Base-by-base conservation (phyloP, 331 rosid genomes). In the Dryas integrifolia region DNA sequence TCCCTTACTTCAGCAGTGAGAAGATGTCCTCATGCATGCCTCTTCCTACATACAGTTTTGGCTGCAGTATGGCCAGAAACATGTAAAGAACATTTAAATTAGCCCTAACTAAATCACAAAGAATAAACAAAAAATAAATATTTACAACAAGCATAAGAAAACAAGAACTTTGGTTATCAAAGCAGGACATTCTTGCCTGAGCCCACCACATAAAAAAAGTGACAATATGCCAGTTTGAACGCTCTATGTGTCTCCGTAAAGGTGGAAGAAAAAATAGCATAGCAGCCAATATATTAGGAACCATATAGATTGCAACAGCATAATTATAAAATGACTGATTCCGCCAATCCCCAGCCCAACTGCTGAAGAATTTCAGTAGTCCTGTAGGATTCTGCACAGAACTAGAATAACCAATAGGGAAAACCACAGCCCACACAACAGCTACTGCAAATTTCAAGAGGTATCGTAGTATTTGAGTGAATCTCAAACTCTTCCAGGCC, bases 151-250 rank as follows among this genome's bases (percentile, higher is more conserved):
- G 2, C 58, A 77, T 57, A 58, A 58, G 35, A 48, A 21, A 58
- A 46, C 38, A 24, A 35, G 50, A 65, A 71, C 44, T 59, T 75
- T 15, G 46, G 60, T 49, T 10, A 61, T 9, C 69, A 65, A 82
- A 47, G 61, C 24, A 41, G 62, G 76, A 76, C 69, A 56, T 77
- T 14, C 91, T 86, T 70, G 85, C 99, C 96, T 92, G 99, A 85
- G 98, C 88, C 99, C 99, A 95, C 99, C 99, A 92, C 96, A 88
- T 90, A 30, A 90, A 48, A 68, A 95, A 81, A 70, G 97, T 87
- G 80, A 88, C 7, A 66, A 88, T 70, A 75, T 82, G 74, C 82
- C 73, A 77, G 66, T 95, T 90, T 58, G 99, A 92, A 58, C 96
- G 89, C 85, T 95, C 99, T 88, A 92, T 47, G 61, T 24, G 70